A percentile compares a stretch with the other conserved stretches of the same genome.
Conservation (phyloP, 2,329 filamentous ascomycete species). For the Diaporthe citriasiana region DNA sequence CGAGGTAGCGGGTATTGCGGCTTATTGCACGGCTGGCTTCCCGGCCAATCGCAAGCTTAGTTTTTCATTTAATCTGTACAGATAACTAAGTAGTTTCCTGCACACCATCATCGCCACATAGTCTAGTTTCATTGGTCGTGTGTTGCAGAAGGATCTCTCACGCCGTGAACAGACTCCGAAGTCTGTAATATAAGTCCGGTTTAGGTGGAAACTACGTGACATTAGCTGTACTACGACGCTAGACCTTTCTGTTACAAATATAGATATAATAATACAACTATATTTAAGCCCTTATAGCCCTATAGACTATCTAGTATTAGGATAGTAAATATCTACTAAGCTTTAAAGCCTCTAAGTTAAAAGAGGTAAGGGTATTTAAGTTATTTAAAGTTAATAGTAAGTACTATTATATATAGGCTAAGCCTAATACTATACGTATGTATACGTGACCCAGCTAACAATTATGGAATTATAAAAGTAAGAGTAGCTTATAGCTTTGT, state of each 20-base stretch:
- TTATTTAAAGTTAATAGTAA: no score
- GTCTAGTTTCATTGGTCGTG: constrained; percentile 5
- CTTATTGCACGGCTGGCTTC: constrained; percentile 6
- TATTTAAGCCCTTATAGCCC: no score
- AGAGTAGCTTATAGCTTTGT: no score
- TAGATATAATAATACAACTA: no score
- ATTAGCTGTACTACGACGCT: constrained; percentile 4
- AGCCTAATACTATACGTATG: no score
- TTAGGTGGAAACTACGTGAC: constrained; percentile 2
- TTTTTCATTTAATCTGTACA: constrained; percentile 1
- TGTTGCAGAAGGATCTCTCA: constrained; percentile 7
- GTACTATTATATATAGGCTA: no score
- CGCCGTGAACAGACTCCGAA: neutral
- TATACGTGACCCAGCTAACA: no score
- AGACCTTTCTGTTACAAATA: neutral
- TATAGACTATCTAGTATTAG: no score
- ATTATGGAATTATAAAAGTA: no score
- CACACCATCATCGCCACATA: constrained; percentile 7
- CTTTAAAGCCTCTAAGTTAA: no score
- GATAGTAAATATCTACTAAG: no score
- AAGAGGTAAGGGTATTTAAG: no score
- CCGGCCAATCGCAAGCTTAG: constrained; percentile 6
- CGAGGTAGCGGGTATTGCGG: constrained; percentile 1
- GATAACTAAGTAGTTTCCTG: constrained; percentile 10
- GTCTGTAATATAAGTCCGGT: constrained; percentile 1